Conservation (phyloP, 2,329 filamentous ascomycete species). For the Colletotrichum sp. region DNA sequence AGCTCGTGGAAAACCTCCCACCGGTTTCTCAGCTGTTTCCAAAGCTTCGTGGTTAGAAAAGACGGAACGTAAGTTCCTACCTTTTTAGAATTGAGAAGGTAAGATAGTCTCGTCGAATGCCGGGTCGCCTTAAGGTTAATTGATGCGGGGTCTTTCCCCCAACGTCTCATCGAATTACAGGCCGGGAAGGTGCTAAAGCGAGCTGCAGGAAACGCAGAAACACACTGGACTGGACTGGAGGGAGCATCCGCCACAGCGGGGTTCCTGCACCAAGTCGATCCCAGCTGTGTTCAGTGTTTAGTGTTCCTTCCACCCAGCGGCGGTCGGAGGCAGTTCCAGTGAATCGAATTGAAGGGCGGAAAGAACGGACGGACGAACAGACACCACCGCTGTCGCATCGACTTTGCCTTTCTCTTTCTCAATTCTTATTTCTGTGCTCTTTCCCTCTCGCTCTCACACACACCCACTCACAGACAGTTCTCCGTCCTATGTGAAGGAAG, state of each 20-base stretch:
- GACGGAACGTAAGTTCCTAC: not conserved
- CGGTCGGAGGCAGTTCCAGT: not conserved
- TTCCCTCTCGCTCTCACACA: not conserved
- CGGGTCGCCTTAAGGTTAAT: not conserved
- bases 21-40: not conserved
- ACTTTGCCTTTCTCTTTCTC: not conserved
- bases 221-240: not conserved
- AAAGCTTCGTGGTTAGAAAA: not conserved
- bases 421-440: not conserved
- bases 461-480: not conserved
- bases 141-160: slow-evolving; percentile 3
- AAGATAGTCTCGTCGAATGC: not conserved
- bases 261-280: slow-evolving; percentile 9
- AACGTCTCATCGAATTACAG: not conserved
- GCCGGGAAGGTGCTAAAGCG: not conserved
- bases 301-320: not conserved
- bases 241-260: slow-evolving; percentile 10
- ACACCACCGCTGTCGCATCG: not conserved
- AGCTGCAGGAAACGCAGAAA: not conserved
- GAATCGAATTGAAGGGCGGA: not conserved
- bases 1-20: not conserved
- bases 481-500: not conserved
- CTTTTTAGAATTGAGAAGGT: not conserved
- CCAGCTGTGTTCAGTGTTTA: not conserved
- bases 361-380: not conserved